Conservation (phyloP, 176 grass and related monocot genomes). For the Pontederia paniculata region DNA sequence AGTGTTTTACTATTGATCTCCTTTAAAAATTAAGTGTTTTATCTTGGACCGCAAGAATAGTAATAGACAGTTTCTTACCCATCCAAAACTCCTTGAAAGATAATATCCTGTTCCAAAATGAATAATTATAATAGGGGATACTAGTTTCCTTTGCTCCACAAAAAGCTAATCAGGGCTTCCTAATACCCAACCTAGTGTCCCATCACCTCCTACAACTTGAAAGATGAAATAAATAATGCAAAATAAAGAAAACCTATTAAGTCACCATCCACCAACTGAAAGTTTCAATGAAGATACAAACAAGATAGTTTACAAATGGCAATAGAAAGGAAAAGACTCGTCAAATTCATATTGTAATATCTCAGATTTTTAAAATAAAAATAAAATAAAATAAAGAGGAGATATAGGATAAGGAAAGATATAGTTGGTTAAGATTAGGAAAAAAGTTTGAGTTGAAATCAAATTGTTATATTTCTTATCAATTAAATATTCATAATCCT, state of each 20-base stretch:
- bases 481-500: too few species aligned
- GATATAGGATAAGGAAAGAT: too few species aligned
- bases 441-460: too few species aligned
- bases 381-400: too few species aligned
- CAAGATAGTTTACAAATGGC: neutral
- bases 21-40: conserved; percentile 33
- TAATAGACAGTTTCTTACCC: conserved; percentile 53
- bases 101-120: conserved; percentile 95
- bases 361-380: too few species aligned
- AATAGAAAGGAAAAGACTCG: neutral
- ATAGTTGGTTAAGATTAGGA: too few species aligned
- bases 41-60: conserved; percentile 14
- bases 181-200: conserved; percentile 71
- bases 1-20: conserved; percentile 72
- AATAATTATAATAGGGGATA: conserved; percentile 67
- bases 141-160: conserved; percentile 43
- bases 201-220: conserved; percentile 88
- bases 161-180: conserved; percentile 62
- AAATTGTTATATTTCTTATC: too few species aligned
- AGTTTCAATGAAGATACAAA: too few species aligned
- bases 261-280: too few species aligned
- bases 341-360: too few species aligned
- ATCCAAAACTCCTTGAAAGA: conserved; percentile 86
- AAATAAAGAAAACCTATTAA: conserved; percentile 1
- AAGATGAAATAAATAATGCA: conserved; percentile 20